phyloP scores from a whole-genome alignment of 2,329 filamentous ascomycete genomes.

The Botrytis sinoallii region DNA sequence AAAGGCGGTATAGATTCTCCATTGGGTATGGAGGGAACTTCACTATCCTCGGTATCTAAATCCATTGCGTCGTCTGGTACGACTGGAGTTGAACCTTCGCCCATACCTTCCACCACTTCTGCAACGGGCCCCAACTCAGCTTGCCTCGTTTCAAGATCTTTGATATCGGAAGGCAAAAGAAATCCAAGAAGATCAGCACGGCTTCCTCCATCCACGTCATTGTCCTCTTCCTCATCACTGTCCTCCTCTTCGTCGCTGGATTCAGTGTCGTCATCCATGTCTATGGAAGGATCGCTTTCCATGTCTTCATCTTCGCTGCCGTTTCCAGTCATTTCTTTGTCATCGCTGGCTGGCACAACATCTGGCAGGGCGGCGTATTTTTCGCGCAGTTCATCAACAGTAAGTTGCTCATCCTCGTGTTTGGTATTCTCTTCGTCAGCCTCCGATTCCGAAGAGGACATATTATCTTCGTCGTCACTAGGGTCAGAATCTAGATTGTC shows the following conservation, averaged over 20 bases:
- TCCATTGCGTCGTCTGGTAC: conserved; percentile 5
- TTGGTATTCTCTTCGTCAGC: conserved; percentile 47
- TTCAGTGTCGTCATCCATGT: conserved; percentile 34
- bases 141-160: conserved; percentile 36
- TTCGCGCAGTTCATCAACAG: conserved; percentile 63
- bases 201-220: conserved; percentile 37
- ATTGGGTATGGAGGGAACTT: conserved; percentile 37
- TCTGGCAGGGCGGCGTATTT: conserved; percentile 67
- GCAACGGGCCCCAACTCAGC: conserved; percentile 18
- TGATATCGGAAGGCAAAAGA: conserved; percentile 35
- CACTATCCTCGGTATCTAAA: conserved; percentile 27
- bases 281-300: conserved; percentile 33
- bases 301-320: conserved; percentile 28
- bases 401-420: conserved; percentile 61
- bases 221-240: conserved; percentile 48
- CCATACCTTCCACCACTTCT: conserved; percentile 18
- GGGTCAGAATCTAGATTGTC: conserved; percentile 39
- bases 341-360: conserved; percentile 32
- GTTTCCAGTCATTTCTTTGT: conserved; percentile 35
- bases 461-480: conserved; percentile 51
- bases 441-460: conserved; percentile 63
- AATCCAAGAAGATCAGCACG: conserved; percentile 41
- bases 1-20: conserved; percentile 21
- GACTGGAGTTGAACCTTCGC: neutral
- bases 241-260: conserved; percentile 63